These are phyloP conservation scores for Amphibolis antarctica DNA, from an alignment of 106 monocot genomes.

Conservation along the genomic window DNA sequence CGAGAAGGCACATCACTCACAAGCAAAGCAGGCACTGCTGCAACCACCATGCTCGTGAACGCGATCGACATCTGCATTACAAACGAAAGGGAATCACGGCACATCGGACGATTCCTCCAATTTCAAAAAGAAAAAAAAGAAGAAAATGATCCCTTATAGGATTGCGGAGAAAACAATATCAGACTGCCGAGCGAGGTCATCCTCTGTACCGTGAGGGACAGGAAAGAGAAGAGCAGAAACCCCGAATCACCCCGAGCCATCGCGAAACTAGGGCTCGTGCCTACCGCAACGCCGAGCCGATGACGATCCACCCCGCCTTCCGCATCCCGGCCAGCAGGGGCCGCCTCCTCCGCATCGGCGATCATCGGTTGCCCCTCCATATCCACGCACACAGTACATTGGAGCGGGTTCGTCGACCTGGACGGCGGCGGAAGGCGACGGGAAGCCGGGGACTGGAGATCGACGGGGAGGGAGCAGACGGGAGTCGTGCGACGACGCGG, in stretches of 20 bases:
- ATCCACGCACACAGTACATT: background rate
- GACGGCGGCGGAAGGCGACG: background rate
- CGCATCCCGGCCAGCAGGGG: background rate
- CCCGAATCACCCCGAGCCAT: constrained; percentile 12
- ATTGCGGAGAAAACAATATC: background rate
- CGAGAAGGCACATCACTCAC: constrained; percentile 35
- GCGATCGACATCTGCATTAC: constrained; percentile 65
- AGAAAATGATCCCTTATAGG: background rate
- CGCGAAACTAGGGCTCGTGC: background rate
- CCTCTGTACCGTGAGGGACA: constrained; percentile 9
- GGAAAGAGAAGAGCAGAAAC: constrained; percentile 15
- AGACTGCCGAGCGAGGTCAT: no score
- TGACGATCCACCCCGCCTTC: background rate
- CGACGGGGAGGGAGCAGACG: background rate
- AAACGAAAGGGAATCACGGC: background rate
- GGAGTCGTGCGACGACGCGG: background rate
- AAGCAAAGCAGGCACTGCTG: constrained; percentile 58
- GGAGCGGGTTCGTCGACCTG: background rate
- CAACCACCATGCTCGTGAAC: constrained; percentile 72
- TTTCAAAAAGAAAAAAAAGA: background rate
- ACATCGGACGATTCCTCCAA: background rate
- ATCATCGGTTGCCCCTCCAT: background rate
- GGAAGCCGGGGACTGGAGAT: background rate
- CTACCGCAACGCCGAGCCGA: background rate
- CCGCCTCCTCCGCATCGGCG: background rate